phyloP scores from a whole-genome alignment of 2,329 filamentous ascomycete genomes.

The Colletotrichum viniferum region DNA sequence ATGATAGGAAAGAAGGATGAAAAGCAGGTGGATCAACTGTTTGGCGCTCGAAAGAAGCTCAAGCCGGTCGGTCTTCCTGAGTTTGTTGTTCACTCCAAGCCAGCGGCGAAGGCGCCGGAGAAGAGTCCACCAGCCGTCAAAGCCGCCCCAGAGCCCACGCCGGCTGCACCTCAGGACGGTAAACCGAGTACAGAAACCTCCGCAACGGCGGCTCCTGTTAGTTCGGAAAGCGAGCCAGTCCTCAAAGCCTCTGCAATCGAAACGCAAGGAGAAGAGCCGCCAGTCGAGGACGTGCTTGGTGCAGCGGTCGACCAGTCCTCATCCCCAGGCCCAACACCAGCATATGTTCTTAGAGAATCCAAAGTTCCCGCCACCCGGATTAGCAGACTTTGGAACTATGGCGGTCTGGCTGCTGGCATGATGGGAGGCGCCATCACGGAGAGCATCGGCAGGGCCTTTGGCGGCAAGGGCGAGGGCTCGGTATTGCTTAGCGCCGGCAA shows the following conservation, averaged over 20 bases:
- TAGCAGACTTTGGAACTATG: constrained; percentile 92
- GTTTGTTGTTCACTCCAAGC: constrained; percentile 17
- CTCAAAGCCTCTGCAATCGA: not conserved
- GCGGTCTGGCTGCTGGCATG: constrained; percentile 93
- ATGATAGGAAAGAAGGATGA: constrained; percentile 34
- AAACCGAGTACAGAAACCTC: not conserved
- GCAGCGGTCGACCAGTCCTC: not conserved
- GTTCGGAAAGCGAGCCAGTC: not conserved
- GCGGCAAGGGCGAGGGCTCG: constrained; percentile 71
- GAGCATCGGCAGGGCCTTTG: constrained; percentile 78
- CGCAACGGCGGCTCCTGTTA: not conserved
- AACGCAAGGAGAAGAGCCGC: not conserved
- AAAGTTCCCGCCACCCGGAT: constrained; percentile 87
- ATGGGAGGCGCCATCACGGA: constrained; percentile 90
- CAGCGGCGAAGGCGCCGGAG: not conserved
- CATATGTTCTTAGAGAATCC: constrained; percentile 80
- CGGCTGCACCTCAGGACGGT: not conserved
- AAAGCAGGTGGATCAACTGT: not conserved
- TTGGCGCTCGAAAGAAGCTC: constrained; percentile 6
- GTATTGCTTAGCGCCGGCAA: constrained; percentile 88
- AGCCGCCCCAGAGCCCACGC: not conserved
- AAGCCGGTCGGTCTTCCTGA: constrained; percentile 27
- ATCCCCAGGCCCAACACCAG: not conserved
- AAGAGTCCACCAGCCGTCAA: not conserved
- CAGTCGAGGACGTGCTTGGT: not conserved